These are phyloP conservation scores for Schizophyllum amplum DNA, from an alignment of 1,284 basidiomycete genomes.

Conservation along the genomic window DNA sequence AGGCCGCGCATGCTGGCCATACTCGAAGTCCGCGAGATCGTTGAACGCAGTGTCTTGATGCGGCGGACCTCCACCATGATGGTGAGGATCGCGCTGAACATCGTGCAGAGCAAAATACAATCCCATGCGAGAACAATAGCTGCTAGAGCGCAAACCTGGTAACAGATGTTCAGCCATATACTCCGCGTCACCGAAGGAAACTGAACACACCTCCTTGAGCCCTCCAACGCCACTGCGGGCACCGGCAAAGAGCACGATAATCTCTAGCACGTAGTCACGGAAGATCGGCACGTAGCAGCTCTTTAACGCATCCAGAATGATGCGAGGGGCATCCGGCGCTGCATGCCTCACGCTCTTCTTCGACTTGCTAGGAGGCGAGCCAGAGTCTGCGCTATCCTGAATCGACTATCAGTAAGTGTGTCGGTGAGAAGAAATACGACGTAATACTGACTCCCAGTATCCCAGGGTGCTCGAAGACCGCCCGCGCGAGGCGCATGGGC, in stretches of 20 bases:
- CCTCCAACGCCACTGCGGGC: constrained; percentile 86
- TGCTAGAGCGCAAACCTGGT: constrained; percentile 85
- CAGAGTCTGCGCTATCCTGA: neutral
- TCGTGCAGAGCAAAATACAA: constrained; percentile 85
- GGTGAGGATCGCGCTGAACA: constrained; percentile 82
- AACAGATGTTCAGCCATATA: too few species aligned
- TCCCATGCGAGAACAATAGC: constrained; percentile 83
- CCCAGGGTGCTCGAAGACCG: constrained; percentile 83
- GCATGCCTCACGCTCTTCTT: neutral
- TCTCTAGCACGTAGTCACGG: constrained; percentile 89
- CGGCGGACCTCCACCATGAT: constrained; percentile 71
- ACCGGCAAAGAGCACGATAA: constrained; percentile 83
- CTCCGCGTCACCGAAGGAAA: too few species aligned
- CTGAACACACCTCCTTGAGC: constrained; percentile 86
- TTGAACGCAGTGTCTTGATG: constrained; percentile 8
- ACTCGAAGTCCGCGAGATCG: neutral
- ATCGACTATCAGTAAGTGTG: neutral
- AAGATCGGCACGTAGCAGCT: constrained; percentile 79
- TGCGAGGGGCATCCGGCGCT: constrained; percentile 54
- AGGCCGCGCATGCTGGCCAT: neutral
- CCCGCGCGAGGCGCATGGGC: constrained; percentile 84
- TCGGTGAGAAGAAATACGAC: constrained; percentile 3
- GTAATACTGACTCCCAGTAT: constrained; percentile 15
- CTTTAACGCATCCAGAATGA: constrained; percentile 80
- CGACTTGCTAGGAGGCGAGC: neutral